Conservation (phyloP, 345 rosid genomes). For the Lagerstroemia speciosa region DNA sequence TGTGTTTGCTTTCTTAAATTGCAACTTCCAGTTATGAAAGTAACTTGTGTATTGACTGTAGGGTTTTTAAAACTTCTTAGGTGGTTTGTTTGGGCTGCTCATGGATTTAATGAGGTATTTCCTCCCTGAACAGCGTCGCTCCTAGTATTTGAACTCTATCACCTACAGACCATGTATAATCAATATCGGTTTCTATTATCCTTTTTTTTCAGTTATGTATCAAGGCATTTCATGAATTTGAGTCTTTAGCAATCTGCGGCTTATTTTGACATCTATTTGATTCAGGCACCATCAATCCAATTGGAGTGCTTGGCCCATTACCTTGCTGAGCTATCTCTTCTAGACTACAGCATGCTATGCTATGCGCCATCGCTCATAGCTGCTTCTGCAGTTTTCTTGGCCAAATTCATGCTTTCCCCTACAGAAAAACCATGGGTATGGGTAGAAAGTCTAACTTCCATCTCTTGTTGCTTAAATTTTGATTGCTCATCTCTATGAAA, state of each 20-base stretch:
- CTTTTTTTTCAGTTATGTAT: not conserved
- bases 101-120: constrained; percentile 66
- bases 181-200: not conserved
- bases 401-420: constrained; percentile 65
- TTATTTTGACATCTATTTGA: not conserved
- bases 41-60: not conserved
- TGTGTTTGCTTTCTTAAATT: not conserved
- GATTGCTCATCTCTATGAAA: not conserved
- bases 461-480: not conserved
- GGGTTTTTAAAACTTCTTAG: constrained; percentile 28
- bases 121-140: not conserved
- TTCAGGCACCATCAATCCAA: constrained; percentile 55
- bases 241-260: not conserved
- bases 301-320: constrained; percentile 79
- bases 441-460: not conserved
- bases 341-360: constrained; percentile 69
- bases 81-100: constrained; percentile 82
- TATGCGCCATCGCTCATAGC: constrained; percentile 73
- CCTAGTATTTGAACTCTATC: not conserved
- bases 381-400: constrained; percentile 81
- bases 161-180: not conserved
- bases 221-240: not conserved
- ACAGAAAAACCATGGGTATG: constrained; percentile 83
- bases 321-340: constrained; percentile 64
- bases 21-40: not conserved